Evolutionary conservation across 2,329 filamentous ascomycete genomes (phyloP).

Genomic region (Lecanoromycetidae sp.): DNA sequence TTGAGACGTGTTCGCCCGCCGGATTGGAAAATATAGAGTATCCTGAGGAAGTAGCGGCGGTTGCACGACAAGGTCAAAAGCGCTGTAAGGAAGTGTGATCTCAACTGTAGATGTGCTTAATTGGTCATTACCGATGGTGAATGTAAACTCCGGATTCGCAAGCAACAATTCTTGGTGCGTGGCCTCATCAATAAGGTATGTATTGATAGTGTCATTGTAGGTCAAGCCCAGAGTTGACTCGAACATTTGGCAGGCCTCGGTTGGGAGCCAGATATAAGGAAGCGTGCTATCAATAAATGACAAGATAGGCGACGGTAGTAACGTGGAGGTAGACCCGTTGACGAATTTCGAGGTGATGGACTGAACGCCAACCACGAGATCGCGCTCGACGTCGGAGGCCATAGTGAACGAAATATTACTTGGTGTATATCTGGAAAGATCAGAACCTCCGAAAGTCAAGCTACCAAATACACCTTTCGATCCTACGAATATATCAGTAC

Average conservation of each 20-base stretch:
- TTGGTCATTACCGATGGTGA: constrained; percentile 22
- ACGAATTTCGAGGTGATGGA: constrained; percentile 3
- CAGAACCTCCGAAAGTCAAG: background rate
- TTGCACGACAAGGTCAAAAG: constrained; percentile 32
- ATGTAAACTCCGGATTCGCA: constrained; percentile 25
- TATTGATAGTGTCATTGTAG: constrained; percentile 20
- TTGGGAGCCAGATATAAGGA: constrained; percentile 47
- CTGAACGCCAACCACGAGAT: constrained; percentile 18
- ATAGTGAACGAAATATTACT: constrained; percentile 15
- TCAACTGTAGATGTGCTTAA: constrained; percentile 22
- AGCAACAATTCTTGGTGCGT: constrained; percentile 20
- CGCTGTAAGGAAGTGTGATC: constrained; percentile 32
- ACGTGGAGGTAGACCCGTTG: background rate
- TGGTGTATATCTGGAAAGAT: background rate
- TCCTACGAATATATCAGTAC: background rate
- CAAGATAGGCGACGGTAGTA: constrained; percentile 9
- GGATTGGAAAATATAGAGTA: constrained; percentile 37
- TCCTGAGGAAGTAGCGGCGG: constrained; percentile 18
- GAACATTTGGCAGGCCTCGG: constrained; percentile 24
- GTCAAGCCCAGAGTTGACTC: constrained; percentile 27
- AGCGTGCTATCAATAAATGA: constrained; percentile 16
- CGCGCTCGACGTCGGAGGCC: constrained; percentile 14
- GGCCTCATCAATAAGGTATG: constrained; percentile 26
- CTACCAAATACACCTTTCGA: background rate
- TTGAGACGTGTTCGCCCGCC: constrained; percentile 33